Conservation (phyloP, 345 rosid species). For the Brassica juncea region DNA sequence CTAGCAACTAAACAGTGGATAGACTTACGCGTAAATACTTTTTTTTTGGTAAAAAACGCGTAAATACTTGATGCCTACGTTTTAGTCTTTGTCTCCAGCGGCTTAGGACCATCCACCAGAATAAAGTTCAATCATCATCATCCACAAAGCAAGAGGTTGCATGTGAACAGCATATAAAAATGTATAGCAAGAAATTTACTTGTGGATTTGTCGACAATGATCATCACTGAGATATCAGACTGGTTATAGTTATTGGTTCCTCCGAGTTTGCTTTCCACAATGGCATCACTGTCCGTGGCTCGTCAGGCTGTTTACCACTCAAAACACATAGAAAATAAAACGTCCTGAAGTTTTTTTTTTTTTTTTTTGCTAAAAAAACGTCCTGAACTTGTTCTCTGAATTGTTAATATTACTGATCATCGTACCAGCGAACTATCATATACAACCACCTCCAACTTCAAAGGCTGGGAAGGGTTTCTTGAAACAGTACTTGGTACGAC, state of each 20-base stretch:
- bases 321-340: not conserved
- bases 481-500: constrained; percentile 73
- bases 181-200: constrained; percentile 54
- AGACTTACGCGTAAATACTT: constrained; percentile 69
- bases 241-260: constrained; percentile 62
- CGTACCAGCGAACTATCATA: constrained; percentile 71
- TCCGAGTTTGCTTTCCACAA: constrained; percentile 90
- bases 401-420: not conserved
- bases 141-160: constrained; percentile 14
- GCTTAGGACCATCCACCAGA: constrained; percentile 67
- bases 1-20: constrained; percentile 35
- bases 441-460: constrained; percentile 85
- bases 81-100: constrained; percentile 77
- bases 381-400: too few relatives aligned
- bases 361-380: too few relatives aligned
- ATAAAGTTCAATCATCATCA: constrained; percentile 51
- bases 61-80: constrained; percentile 49
- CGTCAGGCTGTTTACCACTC: not conserved
- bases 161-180: constrained; percentile 24
- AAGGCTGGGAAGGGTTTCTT: constrained; percentile 60
- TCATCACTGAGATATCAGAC: constrained; percentile 70
- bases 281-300: constrained; percentile 69
- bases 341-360: too few relatives aligned
- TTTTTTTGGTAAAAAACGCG: too few relatives aligned
- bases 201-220: constrained; percentile 61